Evolutionary conservation across 2,329 filamentous ascomycete genomes (phyloP).

Genomic region (Arthroderma uncinatum): DNA sequence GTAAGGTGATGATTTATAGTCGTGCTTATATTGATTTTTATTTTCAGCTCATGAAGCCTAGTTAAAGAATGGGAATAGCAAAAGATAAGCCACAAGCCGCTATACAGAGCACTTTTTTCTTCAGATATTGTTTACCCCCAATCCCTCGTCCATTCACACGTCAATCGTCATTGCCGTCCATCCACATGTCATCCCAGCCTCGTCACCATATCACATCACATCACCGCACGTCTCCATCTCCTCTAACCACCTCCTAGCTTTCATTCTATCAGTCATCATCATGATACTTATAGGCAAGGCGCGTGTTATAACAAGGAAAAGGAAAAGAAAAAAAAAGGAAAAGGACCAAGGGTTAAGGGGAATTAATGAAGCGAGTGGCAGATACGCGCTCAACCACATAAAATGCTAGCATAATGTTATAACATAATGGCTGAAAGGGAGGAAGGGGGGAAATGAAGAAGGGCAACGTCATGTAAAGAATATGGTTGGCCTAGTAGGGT

Average conservation of each 20-base stretch:
- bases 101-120: not conserved
- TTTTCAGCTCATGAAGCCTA: not conserved
- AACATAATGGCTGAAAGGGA: not conserved
- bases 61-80: not conserved
- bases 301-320: not conserved
- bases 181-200: too few species aligned
- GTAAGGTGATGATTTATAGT: not conserved
- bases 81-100: not conserved
- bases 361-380: not conserved
- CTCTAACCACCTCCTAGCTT: not conserved
- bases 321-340: not conserved
- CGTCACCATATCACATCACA: not conserved
- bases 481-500: not conserved
- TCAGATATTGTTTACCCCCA: not conserved
- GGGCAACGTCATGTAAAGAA: not conserved
- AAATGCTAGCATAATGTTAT: not conserved
- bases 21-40: not conserved
- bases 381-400: not conserved
- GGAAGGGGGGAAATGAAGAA: not conserved
- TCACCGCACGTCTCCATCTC: not conserved
- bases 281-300: not conserved
- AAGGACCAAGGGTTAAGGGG: not conserved
- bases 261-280: conserved; percentile 3
- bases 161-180: not conserved
- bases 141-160: not conserved